These are phyloP conservation scores for Monosporascus sp. DNA, from an alignment of 2,329 filamentous ascomycete genomes.

Conservation along the genomic window DNA sequence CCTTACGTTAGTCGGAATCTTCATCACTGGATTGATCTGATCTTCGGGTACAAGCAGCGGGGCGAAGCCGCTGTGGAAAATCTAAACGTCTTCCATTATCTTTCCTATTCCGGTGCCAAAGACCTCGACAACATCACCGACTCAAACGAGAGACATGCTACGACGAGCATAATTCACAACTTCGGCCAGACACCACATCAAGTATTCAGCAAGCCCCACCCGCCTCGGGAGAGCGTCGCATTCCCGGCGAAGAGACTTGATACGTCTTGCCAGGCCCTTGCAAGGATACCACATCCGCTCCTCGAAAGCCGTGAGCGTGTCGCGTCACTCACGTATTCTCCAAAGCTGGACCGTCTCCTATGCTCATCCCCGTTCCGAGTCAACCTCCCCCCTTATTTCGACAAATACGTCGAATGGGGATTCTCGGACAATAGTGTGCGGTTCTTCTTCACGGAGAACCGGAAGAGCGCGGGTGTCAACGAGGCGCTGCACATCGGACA, in stretches of 20 bases:
- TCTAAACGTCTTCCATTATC: constrained; percentile 91
- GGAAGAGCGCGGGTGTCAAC: constrained; percentile 78
- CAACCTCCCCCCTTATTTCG: constrained; percentile 79
- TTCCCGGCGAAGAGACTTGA: constrained; percentile 69
- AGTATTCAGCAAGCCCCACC: constrained; percentile 79
- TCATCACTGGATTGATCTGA: constrained; percentile 91
- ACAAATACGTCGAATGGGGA: constrained; percentile 93
- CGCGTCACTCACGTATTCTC: constrained; percentile 69
- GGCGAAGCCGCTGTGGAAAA: constrained; percentile 88
- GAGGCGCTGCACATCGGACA: constrained; percentile 93
- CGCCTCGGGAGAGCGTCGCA: constrained; percentile 63
- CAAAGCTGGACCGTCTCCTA: constrained; percentile 75
- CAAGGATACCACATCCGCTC: constrained; percentile 72
- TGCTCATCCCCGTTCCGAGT: constrained; percentile 80
- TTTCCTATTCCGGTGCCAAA: constrained; percentile 91
- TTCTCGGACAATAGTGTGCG: constrained; percentile 89
- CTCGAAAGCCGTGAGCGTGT: constrained; percentile 75
- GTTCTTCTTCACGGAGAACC: constrained; percentile 80
- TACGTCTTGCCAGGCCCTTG: constrained; percentile 68
- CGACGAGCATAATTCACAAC: constrained; percentile 95
- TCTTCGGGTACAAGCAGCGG: constrained; percentile 91
- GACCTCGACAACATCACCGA: constrained; percentile 89
- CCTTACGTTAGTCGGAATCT: constrained; percentile 85
- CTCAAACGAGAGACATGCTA: constrained; percentile 77
- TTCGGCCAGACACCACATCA: constrained; percentile 97